Base-by-base conservation (phyloP, 2,329 filamentous ascomycete genomes). In the Colletotrichum tamarilloi region DNA sequence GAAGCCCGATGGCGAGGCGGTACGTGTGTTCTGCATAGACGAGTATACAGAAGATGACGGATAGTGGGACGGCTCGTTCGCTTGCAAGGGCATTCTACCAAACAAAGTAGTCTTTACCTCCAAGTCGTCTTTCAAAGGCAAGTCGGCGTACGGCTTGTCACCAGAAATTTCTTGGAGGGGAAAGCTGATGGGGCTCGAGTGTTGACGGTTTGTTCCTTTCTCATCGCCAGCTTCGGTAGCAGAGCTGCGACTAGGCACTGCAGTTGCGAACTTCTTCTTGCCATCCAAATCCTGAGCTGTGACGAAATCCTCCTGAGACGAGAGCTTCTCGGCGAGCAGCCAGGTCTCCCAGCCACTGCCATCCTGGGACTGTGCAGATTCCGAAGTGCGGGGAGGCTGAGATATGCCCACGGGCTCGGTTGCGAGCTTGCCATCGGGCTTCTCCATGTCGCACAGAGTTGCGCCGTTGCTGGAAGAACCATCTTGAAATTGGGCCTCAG, bases 31-130 rank as follows among this genome's bases (percentile, higher is more conserved):
- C n/a, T 49, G 60, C 12, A 24, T 57, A 9, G 74, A 75, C 5
- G 74, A 71, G 42, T 74, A 75, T 24, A 69, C 46, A 7, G 74
- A 74, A 5, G 72, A 74, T 16, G 68, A 65, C 30, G 60, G 53
- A n/a, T 75, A 58, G 19, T 67, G 56, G 22, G n/a, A 24, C 46
- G 22, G 26, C 24, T 46, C 32, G 22, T 30, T 11, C 12, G 1
- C 32, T 16, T 16, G 3, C 16, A n/a, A 7, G 32, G n/a, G 42
- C 30, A n/a, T 52, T 30, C 32, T 5, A 22, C 28, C 19, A 5
- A 28, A n/a, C 11, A 46, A 16, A 66, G 38, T 30, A 30, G 57
- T 26, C 22, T 58, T 38, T 14, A 38, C 16, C 26, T 58, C 52
- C 28, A 58, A 58, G 2, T 58, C 38, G 22, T 58, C 28, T 1